Base-by-base conservation (phyloP, 2,329 filamentous ascomycete genomes). In the Pyricularia grisea region DNA sequence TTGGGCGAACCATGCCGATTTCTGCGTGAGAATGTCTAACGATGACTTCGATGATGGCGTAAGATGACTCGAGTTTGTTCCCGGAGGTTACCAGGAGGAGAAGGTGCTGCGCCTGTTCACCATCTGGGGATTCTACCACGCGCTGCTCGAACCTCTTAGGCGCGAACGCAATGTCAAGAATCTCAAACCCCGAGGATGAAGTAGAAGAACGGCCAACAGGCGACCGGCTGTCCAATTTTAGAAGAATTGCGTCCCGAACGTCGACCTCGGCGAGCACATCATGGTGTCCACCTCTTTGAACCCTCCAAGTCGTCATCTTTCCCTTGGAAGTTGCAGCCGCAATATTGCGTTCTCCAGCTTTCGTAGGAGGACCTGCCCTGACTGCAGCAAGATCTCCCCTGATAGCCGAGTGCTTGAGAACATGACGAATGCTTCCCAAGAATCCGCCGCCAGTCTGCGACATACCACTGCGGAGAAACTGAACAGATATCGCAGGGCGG, bases 281-380 rank as follows among this genome's bases (percentile, higher is more conserved):
- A 75, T 93, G 90, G 73, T 94, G 92, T 42, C 94, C 94, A 71
- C 92, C 92, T 77, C 94, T 92, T 75, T 94, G 93, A 63, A 97
- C 85, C 75, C 91, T 92, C 95, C 95, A 99, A 9, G 90, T 85
- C 74, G 96, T 90, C 30, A 99, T 81, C 70, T 89, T 86, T 31
- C 92, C 94, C 73, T 90, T 90, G 68, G 88, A 85, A 1, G 93
- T 95, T 17, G 90, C 88, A 55, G 94, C 88, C 65, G 97, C 86
- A 42, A 97, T 85, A 73, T 94, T 92, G 76, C 94, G 89, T 78
- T 97, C 93, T 28, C 93, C 94, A 72, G 93, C 88, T 70, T 89
- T 87, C 55, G 85, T 83, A 11, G 90, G 89, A 68, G 87, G 84
- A 63, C 92, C 92, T 30, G 93, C 89, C 73, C 89, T 88, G 55